Evolutionary conservation across 495 filamentous ascomycete genomes (phyloP).

Genomic region (Darksidea phi): DNA sequence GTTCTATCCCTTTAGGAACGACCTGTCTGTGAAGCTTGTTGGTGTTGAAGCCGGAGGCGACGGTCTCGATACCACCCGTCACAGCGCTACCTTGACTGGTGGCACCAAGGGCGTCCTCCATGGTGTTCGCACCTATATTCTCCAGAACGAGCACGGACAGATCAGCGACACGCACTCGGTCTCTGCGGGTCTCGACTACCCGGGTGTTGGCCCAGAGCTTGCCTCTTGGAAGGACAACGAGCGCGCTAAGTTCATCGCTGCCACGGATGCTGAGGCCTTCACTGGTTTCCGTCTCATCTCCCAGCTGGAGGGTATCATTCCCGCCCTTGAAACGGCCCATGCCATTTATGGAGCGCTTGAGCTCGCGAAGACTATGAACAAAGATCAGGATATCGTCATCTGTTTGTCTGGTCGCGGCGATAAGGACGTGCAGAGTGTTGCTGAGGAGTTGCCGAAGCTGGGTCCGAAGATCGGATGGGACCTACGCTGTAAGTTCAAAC

Average conservation of each 20-base stretch:
- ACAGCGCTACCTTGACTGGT: constrained; percentile 83
- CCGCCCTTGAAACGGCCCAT: constrained; percentile 90
- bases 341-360: constrained; percentile 86
- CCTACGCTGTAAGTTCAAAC: constrained; percentile 53
- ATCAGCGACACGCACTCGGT: constrained; percentile 93
- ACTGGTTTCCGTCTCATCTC: constrained; percentile 79
- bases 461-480: constrained; percentile 97
- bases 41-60: constrained; percentile 98
- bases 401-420: constrained; percentile 91
- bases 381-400: constrained; percentile 89
- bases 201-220: constrained; percentile 92
- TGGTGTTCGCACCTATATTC: constrained; percentile 91
- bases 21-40: constrained; percentile 78
- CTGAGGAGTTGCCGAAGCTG: constrained; percentile 84
- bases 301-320: constrained; percentile 93
- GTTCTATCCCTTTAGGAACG: constrained; percentile 93
- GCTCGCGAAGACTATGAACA: constrained; percentile 85
- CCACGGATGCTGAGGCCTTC: constrained; percentile 90
- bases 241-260: constrained; percentile 84
- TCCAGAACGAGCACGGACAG: constrained; percentile 89
- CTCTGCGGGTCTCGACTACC: constrained; percentile 96
- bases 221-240: constrained; percentile 85
- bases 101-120: constrained; percentile 92
- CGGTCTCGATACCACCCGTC: constrained; percentile 81
- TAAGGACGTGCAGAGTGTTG: constrained; percentile 98